Percentiles rank a stretch among this genome's conserved stretches.
These are phyloP conservation scores for Aureobasidium pullulans DNA, from an alignment of 2,329 filamentous ascomycete genomes.

Conservation along the genomic window DNA sequence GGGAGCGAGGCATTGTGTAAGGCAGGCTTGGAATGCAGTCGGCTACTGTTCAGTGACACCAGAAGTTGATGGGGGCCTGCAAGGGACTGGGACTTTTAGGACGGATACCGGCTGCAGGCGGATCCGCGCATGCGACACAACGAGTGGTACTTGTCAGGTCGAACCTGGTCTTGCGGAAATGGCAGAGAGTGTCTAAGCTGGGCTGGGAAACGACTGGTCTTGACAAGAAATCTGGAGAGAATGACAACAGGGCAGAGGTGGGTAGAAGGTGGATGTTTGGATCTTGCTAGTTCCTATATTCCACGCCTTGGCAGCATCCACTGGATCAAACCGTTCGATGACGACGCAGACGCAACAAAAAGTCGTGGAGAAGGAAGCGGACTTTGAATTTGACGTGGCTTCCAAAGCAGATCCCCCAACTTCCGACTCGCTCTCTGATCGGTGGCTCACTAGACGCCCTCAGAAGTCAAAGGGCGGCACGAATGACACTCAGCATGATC, in stretches of 20 bases:
- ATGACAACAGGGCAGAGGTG: background rate
- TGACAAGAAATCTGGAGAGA: constrained; percentile 1
- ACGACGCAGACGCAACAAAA: constrained; percentile 1
- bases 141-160: background rate
- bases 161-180: background rate
- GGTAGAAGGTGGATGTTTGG: background rate
- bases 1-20: constrained; percentile 27
- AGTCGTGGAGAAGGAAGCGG: background rate
- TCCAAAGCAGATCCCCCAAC: background rate
- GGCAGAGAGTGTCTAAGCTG: background rate
- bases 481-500: background rate
- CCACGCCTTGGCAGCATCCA: background rate
- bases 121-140: constrained; percentile 3
- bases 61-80: background rate
- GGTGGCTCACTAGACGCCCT: background rate
- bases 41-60: constrained; percentile 4
- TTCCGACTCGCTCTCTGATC: background rate
- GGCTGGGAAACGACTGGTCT: constrained; percentile 1
- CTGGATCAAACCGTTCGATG: constrained; percentile 1
- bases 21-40: background rate
- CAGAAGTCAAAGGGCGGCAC: background rate
- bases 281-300: constrained; percentile 1
- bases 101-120: background rate
- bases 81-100: constrained; percentile 4
- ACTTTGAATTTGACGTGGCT: background rate